Percentiles rank a stretch among this genome's conserved stretches.
These are phyloP conservation scores for Pythium dissimile DNA, from an alignment of 352 stramenopile genomes.

Conservation along the genomic window DNA sequence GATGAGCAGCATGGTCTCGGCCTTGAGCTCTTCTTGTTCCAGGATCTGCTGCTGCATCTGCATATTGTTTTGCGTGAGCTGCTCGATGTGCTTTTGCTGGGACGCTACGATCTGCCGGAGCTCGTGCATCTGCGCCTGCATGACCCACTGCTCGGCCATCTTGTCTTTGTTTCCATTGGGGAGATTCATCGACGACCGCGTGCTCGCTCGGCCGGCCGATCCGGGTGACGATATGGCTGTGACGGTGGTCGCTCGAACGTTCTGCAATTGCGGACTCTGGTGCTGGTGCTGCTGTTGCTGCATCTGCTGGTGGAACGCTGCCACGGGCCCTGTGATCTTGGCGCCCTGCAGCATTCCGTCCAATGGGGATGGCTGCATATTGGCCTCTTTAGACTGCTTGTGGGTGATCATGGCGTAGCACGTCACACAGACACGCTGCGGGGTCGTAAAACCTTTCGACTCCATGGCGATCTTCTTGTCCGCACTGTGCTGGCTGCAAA, in stretches of 20 bases:
- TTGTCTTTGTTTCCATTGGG: constrained; percentile 1
- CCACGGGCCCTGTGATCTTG: constrained; percentile 26
- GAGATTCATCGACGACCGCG: constrained; percentile 5
- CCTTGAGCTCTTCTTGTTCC: constrained; percentile 77
- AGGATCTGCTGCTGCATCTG: constrained; percentile 79
- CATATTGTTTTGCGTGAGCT: constrained; percentile 70
- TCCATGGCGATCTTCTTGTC: constrained; percentile 77
- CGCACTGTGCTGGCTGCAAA: constrained; percentile 78
- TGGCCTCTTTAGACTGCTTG: constrained; percentile 24
- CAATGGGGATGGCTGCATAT: constrained; percentile 31
- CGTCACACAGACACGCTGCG: constrained; percentile 74
- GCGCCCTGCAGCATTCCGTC: constrained; percentile 9
- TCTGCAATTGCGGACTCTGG: constrained; percentile 13
- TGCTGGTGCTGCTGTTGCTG: constrained; percentile 28
- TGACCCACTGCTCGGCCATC: constrained; percentile 19
- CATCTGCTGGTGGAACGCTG: constrained; percentile 28
- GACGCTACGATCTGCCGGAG: constrained; percentile 44
- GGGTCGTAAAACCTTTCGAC: constrained; percentile 68
- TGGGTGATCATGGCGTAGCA: constrained; percentile 73
- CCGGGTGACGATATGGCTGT: constrained; percentile 6
- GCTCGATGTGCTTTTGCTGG: constrained; percentile 72
- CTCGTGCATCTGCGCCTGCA: constrained; percentile 45
- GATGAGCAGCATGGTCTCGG: constrained; percentile 82
- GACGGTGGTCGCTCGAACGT: not conserved
- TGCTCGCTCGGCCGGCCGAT: constrained; percentile 1